A percentile compares a stretch with the other conserved stretches of the same genome.
These are phyloP conservation scores for Penicillium longicatenatum DNA, from an alignment of 495 filamentous ascomycete genomes.

Conservation along the genomic window DNA sequence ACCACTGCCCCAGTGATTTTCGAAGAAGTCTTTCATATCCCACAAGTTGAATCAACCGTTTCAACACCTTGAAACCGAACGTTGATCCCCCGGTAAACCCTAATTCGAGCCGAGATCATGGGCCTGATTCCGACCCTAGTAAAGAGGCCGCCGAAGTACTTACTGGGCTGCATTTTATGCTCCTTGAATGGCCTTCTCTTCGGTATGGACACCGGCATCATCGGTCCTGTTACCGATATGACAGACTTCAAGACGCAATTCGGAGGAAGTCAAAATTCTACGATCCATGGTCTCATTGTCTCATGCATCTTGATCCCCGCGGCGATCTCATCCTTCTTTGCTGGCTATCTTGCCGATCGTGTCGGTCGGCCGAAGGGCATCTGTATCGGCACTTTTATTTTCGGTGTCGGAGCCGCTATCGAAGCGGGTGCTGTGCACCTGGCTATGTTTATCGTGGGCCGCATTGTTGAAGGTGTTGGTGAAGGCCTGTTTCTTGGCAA, in stretches of 20 bases:
- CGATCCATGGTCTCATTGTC: constrained; percentile 60
- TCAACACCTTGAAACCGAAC: not conserved
- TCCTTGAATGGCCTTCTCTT: constrained; percentile 27
- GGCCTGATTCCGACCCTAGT: not conserved
- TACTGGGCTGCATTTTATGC: constrained; percentile 27
- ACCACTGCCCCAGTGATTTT: not conserved
- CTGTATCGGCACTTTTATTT: constrained; percentile 54
- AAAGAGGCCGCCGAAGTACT: constrained; percentile 19
- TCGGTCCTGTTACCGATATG: constrained; percentile 66
- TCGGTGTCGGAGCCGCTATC: constrained; percentile 56
- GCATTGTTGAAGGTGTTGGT: constrained; percentile 58
- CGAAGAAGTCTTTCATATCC: not conserved
- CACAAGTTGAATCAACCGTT: not conserved
- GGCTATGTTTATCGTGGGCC: constrained; percentile 56
- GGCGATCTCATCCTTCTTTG: constrained; percentile 61
- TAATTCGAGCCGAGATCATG: not conserved
- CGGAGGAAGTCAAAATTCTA: constrained; percentile 54
- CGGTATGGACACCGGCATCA: constrained; percentile 62
- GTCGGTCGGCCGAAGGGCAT: constrained; percentile 57
- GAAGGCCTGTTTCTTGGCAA: constrained; percentile 62
- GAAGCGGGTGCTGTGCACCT: constrained; percentile 50
- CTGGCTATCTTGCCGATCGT: constrained; percentile 61
- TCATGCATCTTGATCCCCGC: constrained; percentile 66
- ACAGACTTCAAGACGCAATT: constrained; percentile 51
- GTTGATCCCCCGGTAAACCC: not conserved